Base-by-base conservation (phyloP, 2,329 filamentous ascomycete species). In the Canariomyces notabilis region DNA sequence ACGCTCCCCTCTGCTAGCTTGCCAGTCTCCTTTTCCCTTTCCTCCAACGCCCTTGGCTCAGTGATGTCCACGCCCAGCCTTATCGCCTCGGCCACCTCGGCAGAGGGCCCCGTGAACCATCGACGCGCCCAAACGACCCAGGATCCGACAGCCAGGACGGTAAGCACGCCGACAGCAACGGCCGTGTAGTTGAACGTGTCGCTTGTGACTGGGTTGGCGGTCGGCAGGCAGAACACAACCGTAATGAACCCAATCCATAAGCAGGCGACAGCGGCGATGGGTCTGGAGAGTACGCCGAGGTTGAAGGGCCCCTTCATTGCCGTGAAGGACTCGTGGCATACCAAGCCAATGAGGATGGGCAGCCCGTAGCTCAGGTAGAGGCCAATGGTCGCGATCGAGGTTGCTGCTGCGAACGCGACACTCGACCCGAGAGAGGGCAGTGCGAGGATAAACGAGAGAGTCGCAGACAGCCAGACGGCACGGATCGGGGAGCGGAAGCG, bases 111-210 rank as follows among this genome's bases (percentile, higher is more conserved):
- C 0, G 70, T 73, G 49, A 80, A 80, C 76, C 76, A 80, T 35
- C 62, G 68, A 26, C 64, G 63, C 1, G 77, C 77, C 67, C 71
- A 76, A 2, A 77, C 2, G 2, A 76, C 35, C 77, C 77, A 81
- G 12, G 64, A 67, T 0, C 61, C 64, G 16, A 74, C 62, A 1
- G 70, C 64, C 29, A 71, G 72, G 1, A 77, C 54, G 0, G 66
- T 67, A 37, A 80, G 74, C 45, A 80, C 79, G 0, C 76, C 77
- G 4, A 81, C 77, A 0, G 77, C 77, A 0, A 80, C 77, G 0
- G 74, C 72, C 0, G 77, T 79, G 55, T 81, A 81, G 53, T 81
- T 81, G 18, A 81, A 59, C 4, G 76, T 78, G 63, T 80, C 68
- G n/a, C 64, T 66, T 0, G 71, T 72, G 2, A 80, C 76, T 0